Percentiles rank a stretch among this genome's conserved stretches.
Evolutionary conservation across 495 filamentous ascomycete species (phyloP).

Genomic region (Penicillium flavigenum): DNA sequence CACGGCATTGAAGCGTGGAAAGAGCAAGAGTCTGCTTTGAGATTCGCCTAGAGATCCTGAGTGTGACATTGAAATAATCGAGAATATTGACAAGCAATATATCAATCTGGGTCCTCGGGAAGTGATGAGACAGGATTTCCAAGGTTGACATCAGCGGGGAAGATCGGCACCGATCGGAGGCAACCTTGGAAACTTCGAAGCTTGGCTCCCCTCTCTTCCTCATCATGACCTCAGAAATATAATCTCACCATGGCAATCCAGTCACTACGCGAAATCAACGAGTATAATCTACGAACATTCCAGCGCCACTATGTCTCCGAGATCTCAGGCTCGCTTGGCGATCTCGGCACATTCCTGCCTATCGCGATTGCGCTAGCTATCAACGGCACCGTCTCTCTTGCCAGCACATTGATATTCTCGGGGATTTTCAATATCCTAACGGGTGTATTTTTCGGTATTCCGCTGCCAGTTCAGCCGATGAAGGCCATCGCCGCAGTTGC

Average conservation of each 20-base stretch:
- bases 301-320: constrained; percentile 65
- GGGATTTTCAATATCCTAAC: constrained; percentile 83
- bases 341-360: constrained; percentile 87
- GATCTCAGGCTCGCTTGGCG: constrained; percentile 86
- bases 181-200: background rate
- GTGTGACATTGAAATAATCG: background rate
- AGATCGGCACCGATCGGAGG: constrained; percentile 5
- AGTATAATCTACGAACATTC: constrained; percentile 44
- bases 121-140: background rate
- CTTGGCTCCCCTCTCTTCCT: background rate
- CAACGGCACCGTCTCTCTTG: constrained; percentile 71
- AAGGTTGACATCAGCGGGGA: constrained; percentile 8
- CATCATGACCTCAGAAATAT: background rate
- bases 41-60: background rate
- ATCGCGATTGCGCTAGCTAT: constrained; percentile 80
- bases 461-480: constrained; percentile 85
- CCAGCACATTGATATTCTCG: constrained; percentile 82
- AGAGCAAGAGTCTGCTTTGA: background rate
- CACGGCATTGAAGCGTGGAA: background rate
- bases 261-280: constrained; percentile 35
- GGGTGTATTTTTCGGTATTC: constrained; percentile 78
- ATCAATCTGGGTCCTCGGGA: no score
- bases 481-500: constrained; percentile 90
- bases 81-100: background rate
- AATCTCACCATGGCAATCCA: constrained; percentile 30